phyloP scores from a whole-genome alignment of 371 early-diverging fungal genomes.

The Zancudomyces culisetae region DNA sequence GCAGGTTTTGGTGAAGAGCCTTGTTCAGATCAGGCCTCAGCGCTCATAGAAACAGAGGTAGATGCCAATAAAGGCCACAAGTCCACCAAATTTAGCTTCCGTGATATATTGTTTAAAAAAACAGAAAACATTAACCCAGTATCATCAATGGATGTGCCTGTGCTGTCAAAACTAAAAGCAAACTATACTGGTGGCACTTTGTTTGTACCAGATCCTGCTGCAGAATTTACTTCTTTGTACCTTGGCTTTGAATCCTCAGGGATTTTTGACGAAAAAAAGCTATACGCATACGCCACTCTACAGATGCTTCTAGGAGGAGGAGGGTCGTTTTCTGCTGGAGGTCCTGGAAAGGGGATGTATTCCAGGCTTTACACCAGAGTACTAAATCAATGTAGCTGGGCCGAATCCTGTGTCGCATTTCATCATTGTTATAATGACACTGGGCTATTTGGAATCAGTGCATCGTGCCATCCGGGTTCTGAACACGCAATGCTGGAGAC shows the following conservation, averaged over 20 bases:
- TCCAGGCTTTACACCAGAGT: slow-evolving; percentile 87
- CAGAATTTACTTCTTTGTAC: slow-evolving; percentile 63
- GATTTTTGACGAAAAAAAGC: slow-evolving; percentile 49
- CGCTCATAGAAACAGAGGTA: neutral
- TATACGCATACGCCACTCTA: slow-evolving; percentile 73
- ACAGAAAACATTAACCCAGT: neutral
- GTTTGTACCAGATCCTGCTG: slow-evolving; percentile 39
- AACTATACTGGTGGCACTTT: slow-evolving; percentile 68
- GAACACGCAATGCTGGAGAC: slow-evolving; percentile 51
- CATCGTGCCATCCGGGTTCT: slow-evolving; percentile 57
- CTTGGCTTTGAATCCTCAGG: slow-evolving; percentile 75
- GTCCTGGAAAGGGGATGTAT: slow-evolving; percentile 98
- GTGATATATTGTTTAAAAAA: neutral
- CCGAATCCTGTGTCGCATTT: slow-evolving; percentile 80
- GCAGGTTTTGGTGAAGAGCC: slow-evolving; percentile 14
- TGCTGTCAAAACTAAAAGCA: slow-evolving; percentile 7
- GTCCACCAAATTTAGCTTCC: neutral
- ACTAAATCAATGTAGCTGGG: slow-evolving; percentile 81
- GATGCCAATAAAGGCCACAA: neutral
- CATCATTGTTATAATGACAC: slow-evolving; percentile 79
- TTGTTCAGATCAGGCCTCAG: neutral
- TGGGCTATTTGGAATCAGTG: slow-evolving; percentile 82
- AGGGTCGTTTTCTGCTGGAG: slow-evolving; percentile 91
- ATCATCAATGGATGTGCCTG: neutral
- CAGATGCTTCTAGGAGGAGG: slow-evolving; percentile 89